Evolutionary conservation across 305 asterid genomes (phyloP).

Genomic region (Rubia peregrina): DNA sequence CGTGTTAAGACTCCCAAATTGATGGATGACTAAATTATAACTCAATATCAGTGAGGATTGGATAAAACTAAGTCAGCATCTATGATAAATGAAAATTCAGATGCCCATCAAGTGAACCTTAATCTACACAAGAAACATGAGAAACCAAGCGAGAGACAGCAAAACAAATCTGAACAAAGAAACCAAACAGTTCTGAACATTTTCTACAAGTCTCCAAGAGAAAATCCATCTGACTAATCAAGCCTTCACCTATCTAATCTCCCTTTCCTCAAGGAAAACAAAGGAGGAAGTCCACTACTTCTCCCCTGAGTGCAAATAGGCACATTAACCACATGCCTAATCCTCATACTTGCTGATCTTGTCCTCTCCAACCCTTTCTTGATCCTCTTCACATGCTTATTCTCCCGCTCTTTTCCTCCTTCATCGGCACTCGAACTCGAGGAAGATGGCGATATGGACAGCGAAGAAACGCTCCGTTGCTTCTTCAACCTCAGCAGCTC

Average conservation of each 20-base stretch:
- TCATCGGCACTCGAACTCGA: conserved; percentile 37
- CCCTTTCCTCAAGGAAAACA: conserved; percentile 45
- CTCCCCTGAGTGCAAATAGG: conserved; percentile 53
- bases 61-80: conserved; percentile 19
- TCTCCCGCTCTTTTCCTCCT: conserved; percentile 26
- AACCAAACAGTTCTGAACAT: conserved; percentile 10
- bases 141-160: conserved; percentile 1
- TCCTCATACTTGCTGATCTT: conserved; percentile 50
- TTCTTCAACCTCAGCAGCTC: conserved; percentile 62
- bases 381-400: conserved; percentile 34
- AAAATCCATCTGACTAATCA: not conserved
- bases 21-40: too few species aligned
- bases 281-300: conserved; percentile 39
- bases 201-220: conserved; percentile 22
- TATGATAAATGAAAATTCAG: conserved; percentile 4
- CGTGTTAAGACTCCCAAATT: too few species aligned
- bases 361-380: conserved; percentile 71
- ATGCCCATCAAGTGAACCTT: conserved; percentile 4
- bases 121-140: conserved; percentile 6
- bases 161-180: conserved; percentile 7
- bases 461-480: conserved; percentile 43
- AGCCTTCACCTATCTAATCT: conserved; percentile 28
- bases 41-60: not conserved
- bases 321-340: conserved; percentile 64
- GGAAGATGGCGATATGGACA: conserved; percentile 52